Evolutionary conservation across 2,329 filamentous ascomycete species (phyloP), one percentile per base, ranked within the genome.

Genomic region (Alternaria gaisen): DNA sequence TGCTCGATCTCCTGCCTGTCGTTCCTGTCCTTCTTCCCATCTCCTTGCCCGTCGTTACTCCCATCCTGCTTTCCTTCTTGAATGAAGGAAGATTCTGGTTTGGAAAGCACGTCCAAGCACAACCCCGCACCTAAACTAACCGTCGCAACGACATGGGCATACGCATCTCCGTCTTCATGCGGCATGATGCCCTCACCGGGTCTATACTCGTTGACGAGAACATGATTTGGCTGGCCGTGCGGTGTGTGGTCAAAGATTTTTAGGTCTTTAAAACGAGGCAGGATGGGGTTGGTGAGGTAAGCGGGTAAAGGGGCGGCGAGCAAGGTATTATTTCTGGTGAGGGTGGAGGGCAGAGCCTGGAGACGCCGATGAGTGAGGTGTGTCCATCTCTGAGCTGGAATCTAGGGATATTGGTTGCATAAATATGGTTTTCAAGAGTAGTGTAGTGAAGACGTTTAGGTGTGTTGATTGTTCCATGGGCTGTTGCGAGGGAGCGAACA

Each of bases 151-250:
- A 96, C 88, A 1, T 91, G 91, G 74, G 91, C 86, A 76, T 99
- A 99, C 10, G 94, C 92, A 9, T 86, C 82, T 2, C 94, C 95
- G 77, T 99, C 94, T 83, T 97, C 95, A 77, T 98, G 94, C 47
- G 94, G 90, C 92, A 97, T 97, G 67, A 98, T 98, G n/a, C 94
- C 94, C 64, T 97, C 87, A 2, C 92, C 92, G 0, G 92, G 88
- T 1, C 85, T 84, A 77, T 98, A 99, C 77, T 97, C 94, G 74
- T 99, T 99, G 69, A 98, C 88, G 38, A 98, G 84, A 46, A 97
- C 92, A 80, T 98, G 95, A 71, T 98, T 99, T 3, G 94, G 92
- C 4, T 83, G 84, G 18, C 82, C 71, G 73, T 98, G 94, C 5
- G 92, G 91, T 52, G 93, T 92, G 20, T 83, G 75, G 2, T 76